Evolutionary conservation across 805 yeast species (phyloP).

Genomic region (Wickerhamomyces ciferrii): DNA sequence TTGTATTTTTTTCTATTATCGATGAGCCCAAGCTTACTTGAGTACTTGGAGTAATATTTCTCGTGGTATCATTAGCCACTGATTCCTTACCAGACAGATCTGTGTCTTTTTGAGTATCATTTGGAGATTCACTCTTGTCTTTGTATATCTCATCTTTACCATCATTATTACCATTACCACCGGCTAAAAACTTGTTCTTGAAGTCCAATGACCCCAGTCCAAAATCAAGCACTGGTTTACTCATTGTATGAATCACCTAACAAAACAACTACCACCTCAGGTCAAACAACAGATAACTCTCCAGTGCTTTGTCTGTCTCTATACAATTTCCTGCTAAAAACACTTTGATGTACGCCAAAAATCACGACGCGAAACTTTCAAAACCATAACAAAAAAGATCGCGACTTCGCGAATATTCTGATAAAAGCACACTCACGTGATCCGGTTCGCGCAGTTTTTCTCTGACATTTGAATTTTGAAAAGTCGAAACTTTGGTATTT

Average conservation of each 20-base stretch:
- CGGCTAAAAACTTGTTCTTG: constrained; percentile 12
- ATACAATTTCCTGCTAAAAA: neutral
- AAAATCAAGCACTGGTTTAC: constrained; percentile 15
- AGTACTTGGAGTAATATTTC: neutral
- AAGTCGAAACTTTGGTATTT: no score
- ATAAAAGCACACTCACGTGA: neutral
- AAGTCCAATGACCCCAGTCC: constrained; percentile 15
- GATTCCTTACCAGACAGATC: neutral
- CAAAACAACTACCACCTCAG: no score
- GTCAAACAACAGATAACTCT: no score
- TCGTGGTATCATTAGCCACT: neutral
- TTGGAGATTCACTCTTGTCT: neutral
- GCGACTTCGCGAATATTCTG: neutral
- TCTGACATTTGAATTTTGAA: no score
- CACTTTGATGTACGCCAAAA: neutral
- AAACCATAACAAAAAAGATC: no score
- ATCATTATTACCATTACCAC: no score
- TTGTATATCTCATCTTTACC: neutral
- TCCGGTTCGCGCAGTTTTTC: no score
- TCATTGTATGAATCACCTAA: constrained; percentile 3
- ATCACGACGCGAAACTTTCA: neutral
- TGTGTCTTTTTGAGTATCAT: neutral
- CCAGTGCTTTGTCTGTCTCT: no score
- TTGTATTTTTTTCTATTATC: neutral
- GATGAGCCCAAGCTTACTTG: neutral